phyloP scores from a whole-genome alignment of 1,139 yeast genomes.

The Yamadazyma buinensis region DNA sequence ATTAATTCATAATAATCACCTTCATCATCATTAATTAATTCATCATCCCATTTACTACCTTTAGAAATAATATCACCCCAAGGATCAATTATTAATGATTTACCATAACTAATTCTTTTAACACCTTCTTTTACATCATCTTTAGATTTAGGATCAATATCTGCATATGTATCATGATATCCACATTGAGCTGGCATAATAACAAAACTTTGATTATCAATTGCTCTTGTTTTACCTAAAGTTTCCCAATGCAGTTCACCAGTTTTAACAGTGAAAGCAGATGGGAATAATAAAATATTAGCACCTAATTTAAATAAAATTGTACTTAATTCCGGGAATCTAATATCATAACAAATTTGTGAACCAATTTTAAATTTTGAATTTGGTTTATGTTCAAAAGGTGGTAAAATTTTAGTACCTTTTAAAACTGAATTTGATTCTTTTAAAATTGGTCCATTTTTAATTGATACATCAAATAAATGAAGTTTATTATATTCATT shows the following conservation, averaged over 20 bases:
- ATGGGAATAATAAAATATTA: constrained; percentile 73
- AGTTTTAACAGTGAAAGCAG: constrained; percentile 89
- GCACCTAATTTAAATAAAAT: constrained; percentile 70
- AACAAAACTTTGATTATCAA: constrained; percentile 84
- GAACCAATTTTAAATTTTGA: constrained; percentile 57
- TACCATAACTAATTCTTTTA: constrained; percentile 70
- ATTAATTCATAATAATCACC: constrained; percentile 56
- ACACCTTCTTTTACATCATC: constrained; percentile 30
- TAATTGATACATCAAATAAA: constrained; percentile 82
- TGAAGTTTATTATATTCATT: constrained; percentile 82
- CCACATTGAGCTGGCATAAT: constrained; percentile 93
- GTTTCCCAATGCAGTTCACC: constrained; percentile 90
- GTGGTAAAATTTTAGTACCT: constrained; percentile 53
- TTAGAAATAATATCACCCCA: constrained; percentile 81
- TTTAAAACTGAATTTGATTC: constrained; percentile 83
- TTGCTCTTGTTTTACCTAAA: constrained; percentile 77
- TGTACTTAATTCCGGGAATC: constrained; percentile 82
- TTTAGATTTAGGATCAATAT: constrained; percentile 13
- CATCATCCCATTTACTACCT: constrained; percentile 33
- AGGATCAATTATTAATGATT: constrained; percentile 80
- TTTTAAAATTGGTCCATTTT: constrained; percentile 67
- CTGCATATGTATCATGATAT: constrained; percentile 41
- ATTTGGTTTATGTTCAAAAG: constrained; percentile 32
- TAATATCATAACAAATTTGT: constrained; percentile 80
- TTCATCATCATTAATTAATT: constrained; percentile 27